A percentile compares a stretch with the other conserved stretches of the same genome.
phyloP scores from a whole-genome alignment of 306 rosid species.

The cucumber (Cucumis sativus) region Cucumber_9930_V3 NC_026660.2:10470501-10471000 shows the following conservation, averaged over 20 bases:
- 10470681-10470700: constrained; percentile 49
- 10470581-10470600: background rate
- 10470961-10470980: no score
- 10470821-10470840: constrained; percentile 44
- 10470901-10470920: constrained; percentile 47
- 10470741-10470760: constrained; percentile 68
- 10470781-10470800: constrained; percentile 68
- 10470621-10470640: background rate
- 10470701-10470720: constrained; percentile 53
- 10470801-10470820: constrained; percentile 51
- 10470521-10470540: constrained; percentile 56
- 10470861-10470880: constrained; percentile 81
- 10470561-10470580: constrained; percentile 34
- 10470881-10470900: constrained; percentile 45
- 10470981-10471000: no score
- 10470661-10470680: background rate
- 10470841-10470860: constrained; percentile 59
- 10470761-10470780: constrained; percentile 57
- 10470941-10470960: no score
- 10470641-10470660: background rate
- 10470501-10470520: constrained; percentile 67
- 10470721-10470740: constrained; percentile 51
- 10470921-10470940: background rate
- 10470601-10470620: background rate
- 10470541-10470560: constrained; percentile 41